A percentile compares a stretch with the other conserved stretches of the same genome.
Evolutionary conservation across 768 basidiomycete genomes (phyloP).

Genomic region (Coprinellus micaceus): DNA sequence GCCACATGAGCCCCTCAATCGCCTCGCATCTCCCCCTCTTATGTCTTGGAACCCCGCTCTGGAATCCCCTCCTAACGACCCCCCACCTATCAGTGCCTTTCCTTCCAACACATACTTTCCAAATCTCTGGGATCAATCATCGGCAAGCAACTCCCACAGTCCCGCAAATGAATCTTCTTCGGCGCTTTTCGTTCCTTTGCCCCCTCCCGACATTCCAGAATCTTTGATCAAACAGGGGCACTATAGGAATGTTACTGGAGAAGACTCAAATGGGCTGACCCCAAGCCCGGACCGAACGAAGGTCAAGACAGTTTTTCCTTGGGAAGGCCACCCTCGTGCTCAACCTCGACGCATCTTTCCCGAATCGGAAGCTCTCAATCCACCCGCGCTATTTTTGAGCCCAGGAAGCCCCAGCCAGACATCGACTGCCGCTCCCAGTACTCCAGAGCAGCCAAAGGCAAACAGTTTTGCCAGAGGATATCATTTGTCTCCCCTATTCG

Average conservation of each 20-base stretch:
- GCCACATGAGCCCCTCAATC: conserved; percentile 30
- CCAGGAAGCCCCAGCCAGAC: conserved; percentile 32
- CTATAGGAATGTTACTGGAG: conserved; percentile 63
- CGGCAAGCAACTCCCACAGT: conserved; percentile 17
- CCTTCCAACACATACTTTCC: conserved; percentile 76
- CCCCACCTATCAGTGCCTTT: conserved; percentile 54
- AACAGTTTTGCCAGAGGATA: conserved; percentile 17
- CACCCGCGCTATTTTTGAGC: conserved; percentile 42
- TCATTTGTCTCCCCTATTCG: conserved; percentile 41
- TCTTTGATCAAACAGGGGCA: conserved; percentile 66
- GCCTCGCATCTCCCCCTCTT: conserved; percentile 59
- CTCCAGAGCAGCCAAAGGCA: conserved; percentile 30
- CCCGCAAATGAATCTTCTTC: conserved; percentile 25
- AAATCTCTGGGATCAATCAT: conserved; percentile 76
- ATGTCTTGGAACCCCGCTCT: conserved; percentile 77
- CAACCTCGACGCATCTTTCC: conserved; percentile 74
- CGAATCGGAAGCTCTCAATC: conserved; percentile 47
- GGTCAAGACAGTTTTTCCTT: conserved; percentile 86
- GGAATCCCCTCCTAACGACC: conserved; percentile 70
- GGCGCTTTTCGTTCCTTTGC: conserved; percentile 60
- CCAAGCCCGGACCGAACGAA: conserved; percentile 68
- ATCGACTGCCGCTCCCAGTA: conserved; percentile 33
- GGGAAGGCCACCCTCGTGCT: conserved; percentile 77
- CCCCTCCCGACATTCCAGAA: conserved; percentile 61
- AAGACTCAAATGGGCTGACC: conserved; percentile 34